Percentiles rank a stretch among this genome's conserved stretches.
Conservation (phyloP, 306 rosid species). For the Dryas octopetala region DNA sequence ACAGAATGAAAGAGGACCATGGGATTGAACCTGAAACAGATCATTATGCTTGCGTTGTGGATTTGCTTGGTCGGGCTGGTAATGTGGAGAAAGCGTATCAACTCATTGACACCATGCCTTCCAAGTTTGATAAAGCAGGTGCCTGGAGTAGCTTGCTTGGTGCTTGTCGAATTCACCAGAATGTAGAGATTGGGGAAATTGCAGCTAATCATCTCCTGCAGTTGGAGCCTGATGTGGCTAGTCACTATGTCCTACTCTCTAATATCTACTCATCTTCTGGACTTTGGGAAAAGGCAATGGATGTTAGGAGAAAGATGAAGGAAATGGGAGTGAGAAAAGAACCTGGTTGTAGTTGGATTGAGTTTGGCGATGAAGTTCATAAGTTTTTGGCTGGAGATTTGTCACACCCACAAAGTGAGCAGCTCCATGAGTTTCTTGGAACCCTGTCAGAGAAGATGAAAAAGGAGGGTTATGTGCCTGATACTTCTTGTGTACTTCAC, state of each 20-base stretch:
- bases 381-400: constrained; percentile 77
- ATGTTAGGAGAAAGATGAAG: constrained; percentile 72
- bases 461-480: constrained; percentile 84
- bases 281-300: constrained; percentile 74
- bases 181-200: constrained; percentile 67
- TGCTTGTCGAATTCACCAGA: constrained; percentile 61
- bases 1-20: constrained; percentile 57
- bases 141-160: constrained; percentile 97
- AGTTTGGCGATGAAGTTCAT: constrained; percentile 78
- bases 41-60: constrained; percentile 85
- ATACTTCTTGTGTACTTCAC: constrained; percentile 86
- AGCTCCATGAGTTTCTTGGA: constrained; percentile 64
- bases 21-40: constrained; percentile 64
- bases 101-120: constrained; percentile 63
- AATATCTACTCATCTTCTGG: constrained; percentile 80
- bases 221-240: constrained; percentile 78
- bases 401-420: constrained; percentile 68
- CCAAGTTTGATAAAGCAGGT: constrained; percentile 47
- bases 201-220: constrained; percentile 61
- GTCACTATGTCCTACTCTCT: constrained; percentile 80
- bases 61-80: constrained; percentile 89
- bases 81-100: constrained; percentile 61
- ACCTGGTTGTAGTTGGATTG: constrained; percentile 94
- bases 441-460: constrained; percentile 62
- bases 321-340: constrained; percentile 79